These are phyloP conservation scores for Berkeleyomyces basicola DNA, from an alignment of 2,329 filamentous ascomycete species.

Conservation along the genomic window DNA sequence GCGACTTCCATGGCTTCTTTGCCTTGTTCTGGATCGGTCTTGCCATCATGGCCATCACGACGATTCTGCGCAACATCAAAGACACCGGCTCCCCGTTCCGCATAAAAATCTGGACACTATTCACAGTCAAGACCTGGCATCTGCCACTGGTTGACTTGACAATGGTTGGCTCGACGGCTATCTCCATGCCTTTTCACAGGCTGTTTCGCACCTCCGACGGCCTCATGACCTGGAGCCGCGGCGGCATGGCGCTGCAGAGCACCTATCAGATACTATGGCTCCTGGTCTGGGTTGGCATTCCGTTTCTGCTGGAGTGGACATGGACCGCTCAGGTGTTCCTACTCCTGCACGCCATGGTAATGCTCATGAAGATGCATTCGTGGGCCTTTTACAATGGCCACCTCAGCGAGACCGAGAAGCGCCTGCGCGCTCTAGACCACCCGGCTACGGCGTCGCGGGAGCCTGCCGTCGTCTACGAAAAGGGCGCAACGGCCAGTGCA, in stretches of 20 bases:
- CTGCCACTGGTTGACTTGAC: conserved; percentile 65
- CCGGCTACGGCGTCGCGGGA: conserved; percentile 47
- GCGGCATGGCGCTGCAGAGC: conserved; percentile 72
- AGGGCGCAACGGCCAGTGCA: conserved; percentile 27
- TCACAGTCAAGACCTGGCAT: conserved; percentile 79
- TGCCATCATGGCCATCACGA: conserved; percentile 90
- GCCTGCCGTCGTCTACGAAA: conserved; percentile 59
- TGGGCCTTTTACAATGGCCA: conserved; percentile 98
- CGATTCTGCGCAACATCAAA: conserved; percentile 82
- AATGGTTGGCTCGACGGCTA: conserved; percentile 63
- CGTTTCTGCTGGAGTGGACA: conserved; percentile 76
- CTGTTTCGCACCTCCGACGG: conserved; percentile 38
- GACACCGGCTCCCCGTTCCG: conserved; percentile 79
- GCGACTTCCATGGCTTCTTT: conserved; percentile 94
- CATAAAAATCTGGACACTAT: conserved; percentile 73
- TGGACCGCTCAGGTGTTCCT: conserved; percentile 97
- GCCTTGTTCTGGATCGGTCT: conserved; percentile 95
- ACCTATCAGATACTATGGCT: conserved; percentile 69
- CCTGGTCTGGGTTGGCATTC: conserved; percentile 63
- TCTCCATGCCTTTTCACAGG: conserved; percentile 58
- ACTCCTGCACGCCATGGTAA: conserved; percentile 71
- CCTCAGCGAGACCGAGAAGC: conserved; percentile 69
- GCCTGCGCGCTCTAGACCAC: conserved; percentile 61
- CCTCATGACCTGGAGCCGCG: conserved; percentile 53
- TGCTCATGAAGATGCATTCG: conserved; percentile 99